Evolutionary conservation across 352 stramenopile species (phyloP), one percentile per base, ranked within the genome.

Genomic region (Phytopythium cucurbitacearum): DNA sequence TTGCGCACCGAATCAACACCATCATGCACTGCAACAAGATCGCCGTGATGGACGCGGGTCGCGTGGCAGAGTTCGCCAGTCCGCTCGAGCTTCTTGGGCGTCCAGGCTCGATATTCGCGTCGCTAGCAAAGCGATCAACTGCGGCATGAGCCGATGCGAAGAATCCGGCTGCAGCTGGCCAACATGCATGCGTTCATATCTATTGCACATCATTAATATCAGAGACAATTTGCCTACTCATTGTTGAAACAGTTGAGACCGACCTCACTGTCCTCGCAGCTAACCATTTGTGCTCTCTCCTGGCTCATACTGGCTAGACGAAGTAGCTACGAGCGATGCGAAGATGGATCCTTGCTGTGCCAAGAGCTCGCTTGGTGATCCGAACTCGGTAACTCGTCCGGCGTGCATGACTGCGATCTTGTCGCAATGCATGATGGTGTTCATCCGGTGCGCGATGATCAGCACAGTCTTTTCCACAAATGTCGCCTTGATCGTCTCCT

Each of bases 381-480:
- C 93, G 53, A 88, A 94, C 62, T 98, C 90, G 5, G 66, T 81
- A 7, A 91, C 80, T 32, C 51, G 60, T 0, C 96, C 96, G n/a
- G 80, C 52, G 48, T 96, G 96, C 98, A 58, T 98, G 16, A 97
- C 89, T 16, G 97, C 57, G 39, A 98, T 77, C 46, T 80, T 73
- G 60, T 98, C 91, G 57, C 80, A 91, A 42, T 98, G 87, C 67
- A 97, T 80, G 36, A 99, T 71, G 13, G 96, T 79, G 64, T 99
- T 96, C 9, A 96, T 96, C 48, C 99, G 97, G 64, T 99, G 96
- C 9, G 96, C 96, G 49, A 99, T 97, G 4, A 89, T 98, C 5
- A 99, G 60, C 40, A 97, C 60, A 1, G 96, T 99, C 48, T 78
- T 95, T 39, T 84, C 54, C 11, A 53, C 48, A 61, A 98, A 98